Conservation (phyloP, 176 grass and related monocot species). For the Aegilops longissima region DNA sequence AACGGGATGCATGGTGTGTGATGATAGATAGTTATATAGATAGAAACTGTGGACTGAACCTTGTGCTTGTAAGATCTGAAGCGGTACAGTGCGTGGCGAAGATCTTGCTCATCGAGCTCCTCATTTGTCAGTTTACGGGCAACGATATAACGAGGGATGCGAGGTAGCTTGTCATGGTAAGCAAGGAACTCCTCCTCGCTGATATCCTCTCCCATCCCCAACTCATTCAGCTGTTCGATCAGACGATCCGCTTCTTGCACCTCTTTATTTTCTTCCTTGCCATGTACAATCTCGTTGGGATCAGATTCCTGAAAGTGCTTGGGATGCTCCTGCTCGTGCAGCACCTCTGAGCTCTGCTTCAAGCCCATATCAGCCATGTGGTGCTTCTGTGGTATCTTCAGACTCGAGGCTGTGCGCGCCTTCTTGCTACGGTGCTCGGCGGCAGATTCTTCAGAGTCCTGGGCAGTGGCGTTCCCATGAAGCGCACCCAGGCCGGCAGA, state of each 20-base stretch:
- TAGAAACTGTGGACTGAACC: neutral
- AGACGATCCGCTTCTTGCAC: neutral
- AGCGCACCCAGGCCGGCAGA: neutral
- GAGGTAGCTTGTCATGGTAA: neutral
- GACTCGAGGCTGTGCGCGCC: neutral
- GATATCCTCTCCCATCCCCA: slow-evolving; percentile 4
- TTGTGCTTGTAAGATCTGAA: slow-evolving; percentile 1
- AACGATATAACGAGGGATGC: no score
- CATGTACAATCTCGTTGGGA: neutral
- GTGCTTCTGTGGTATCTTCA: neutral
- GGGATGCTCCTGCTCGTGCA: neutral
- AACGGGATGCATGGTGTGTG: neutral
- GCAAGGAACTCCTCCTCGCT: neutral
- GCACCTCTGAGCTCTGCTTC: neutral
- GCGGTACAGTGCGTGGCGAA: neutral
- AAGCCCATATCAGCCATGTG: neutral
- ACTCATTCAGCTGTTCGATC: neutral
- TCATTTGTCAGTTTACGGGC: no score
- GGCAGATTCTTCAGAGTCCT: neutral
- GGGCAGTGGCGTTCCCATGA: neutral
- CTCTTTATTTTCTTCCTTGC: neutral
- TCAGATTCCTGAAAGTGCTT: neutral
- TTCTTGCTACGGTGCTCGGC: neutral
- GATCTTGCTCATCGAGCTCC: neutral
- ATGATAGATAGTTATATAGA: neutral